These are phyloP conservation scores for Strigomonas galati DNA, from an alignment of 208 protist species.

Conservation along the genomic window DNA sequence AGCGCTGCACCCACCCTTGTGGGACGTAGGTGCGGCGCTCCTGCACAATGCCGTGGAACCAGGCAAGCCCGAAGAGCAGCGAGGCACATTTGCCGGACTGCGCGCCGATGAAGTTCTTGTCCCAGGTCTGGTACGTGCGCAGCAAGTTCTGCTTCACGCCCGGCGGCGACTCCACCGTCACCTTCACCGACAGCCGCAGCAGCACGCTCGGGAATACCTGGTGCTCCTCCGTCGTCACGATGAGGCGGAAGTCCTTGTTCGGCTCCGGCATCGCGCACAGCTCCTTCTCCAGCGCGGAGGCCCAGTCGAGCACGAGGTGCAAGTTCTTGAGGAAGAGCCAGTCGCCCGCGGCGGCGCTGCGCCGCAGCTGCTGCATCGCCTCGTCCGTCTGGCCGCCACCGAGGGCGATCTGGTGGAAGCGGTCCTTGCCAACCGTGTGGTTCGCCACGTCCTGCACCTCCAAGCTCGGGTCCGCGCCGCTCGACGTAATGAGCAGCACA, in stretches of 20 bases:
- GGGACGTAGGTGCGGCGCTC: conserved; percentile 96
- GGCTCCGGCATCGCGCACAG: conserved; percentile 78
- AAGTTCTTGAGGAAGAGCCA: conserved; percentile 97
- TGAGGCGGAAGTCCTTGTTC: conserved; percentile 92
- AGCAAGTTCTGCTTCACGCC: conserved; percentile 95
- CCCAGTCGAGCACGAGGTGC: conserved; percentile 95
- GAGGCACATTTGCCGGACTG: conserved; percentile 42
- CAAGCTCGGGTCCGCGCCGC: conserved; percentile 93
- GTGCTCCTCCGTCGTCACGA: conserved; percentile 95
- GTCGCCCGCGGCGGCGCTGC: conserved; percentile 77
- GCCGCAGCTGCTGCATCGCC: conserved; percentile 84
- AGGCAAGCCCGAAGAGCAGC: conserved; percentile 93
- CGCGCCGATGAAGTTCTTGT: conserved; percentile 49
- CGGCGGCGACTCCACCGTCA: conserved; percentile 95
- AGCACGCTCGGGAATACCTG: conserved; percentile 92
- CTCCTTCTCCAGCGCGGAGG: conserved; percentile 90
- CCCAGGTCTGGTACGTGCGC: conserved; percentile 89
- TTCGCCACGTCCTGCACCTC: conserved; percentile 91
- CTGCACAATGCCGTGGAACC: conserved; percentile 96
- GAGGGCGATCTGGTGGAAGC: conserved; percentile 92
- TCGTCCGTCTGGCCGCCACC: conserved; percentile 92
- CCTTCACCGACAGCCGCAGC: conserved; percentile 91
- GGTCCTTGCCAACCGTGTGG: conserved; percentile 58
- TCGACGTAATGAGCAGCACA: conserved; percentile 92
- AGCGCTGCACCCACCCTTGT: conserved; percentile 97